Conservation (phyloP, 106 monocot genomes). For the Dendrobium chrysotoxum region DNA sequence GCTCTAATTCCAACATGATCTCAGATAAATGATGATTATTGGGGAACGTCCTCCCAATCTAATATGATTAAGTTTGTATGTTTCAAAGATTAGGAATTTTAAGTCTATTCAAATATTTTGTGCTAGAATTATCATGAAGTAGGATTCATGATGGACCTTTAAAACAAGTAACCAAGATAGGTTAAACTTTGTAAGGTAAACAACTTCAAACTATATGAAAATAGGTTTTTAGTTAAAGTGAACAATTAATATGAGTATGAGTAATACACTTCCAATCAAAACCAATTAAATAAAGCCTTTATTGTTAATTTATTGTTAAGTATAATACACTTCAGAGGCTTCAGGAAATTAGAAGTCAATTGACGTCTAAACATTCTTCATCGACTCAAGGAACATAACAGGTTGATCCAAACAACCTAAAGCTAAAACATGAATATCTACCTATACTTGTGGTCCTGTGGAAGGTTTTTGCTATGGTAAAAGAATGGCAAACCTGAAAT, state of each 20-base stretch:
- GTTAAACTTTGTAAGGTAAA: background rate
- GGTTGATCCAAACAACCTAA: background rate
- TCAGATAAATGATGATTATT: too few species aligned
- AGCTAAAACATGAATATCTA: background rate
- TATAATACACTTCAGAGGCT: background rate
- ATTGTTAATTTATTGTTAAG: constrained; percentile 1
- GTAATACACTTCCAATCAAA: background rate
- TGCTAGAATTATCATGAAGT: too few species aligned
- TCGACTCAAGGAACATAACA: background rate
- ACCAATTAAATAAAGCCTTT: background rate
- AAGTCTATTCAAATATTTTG: background rate
- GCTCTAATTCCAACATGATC: too few species aligned
- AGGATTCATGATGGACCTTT: background rate
- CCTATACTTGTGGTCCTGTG: background rate
- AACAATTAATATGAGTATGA: background rate
- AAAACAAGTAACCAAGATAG: background rate
- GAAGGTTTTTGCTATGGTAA: background rate
- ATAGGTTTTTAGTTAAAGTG: background rate
- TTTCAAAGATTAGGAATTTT: too few species aligned
- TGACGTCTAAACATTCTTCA: background rate
- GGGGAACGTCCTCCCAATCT: too few species aligned
- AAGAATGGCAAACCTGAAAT: background rate
- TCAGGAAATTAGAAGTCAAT: background rate
- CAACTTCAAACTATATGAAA: background rate
- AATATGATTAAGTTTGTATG: too few species aligned